Evolutionary conservation across 306 rosid species (phyloP).

Genomic region (Cercis canadensis): DNA sequence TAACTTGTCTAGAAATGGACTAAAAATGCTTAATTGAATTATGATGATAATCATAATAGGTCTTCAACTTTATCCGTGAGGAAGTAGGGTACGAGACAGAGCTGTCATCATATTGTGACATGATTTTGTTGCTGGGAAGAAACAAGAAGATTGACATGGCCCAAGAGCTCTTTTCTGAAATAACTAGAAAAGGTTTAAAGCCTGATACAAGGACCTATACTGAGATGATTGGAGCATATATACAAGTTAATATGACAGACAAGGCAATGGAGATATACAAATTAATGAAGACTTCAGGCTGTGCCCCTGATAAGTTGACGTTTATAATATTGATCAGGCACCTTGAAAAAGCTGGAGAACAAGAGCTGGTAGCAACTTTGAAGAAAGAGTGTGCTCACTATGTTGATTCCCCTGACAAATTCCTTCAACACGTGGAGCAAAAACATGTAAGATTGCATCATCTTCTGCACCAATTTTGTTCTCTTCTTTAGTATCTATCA

Average conservation of each 20-base stretch:
- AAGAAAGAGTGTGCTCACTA: conserved; percentile 60
- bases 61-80: conserved; percentile 59
- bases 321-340: conserved; percentile 64
- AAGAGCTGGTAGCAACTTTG: conserved; percentile 46
- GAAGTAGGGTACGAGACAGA: conserved; percentile 55
- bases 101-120: conserved; percentile 60
- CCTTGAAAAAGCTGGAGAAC: conserved; percentile 53
- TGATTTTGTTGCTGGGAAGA: conserved; percentile 65
- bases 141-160: conserved; percentile 60
- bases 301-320: conserved; percentile 66
- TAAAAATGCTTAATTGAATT: conserved; percentile 32
- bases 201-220: conserved; percentile 65
- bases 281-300: conserved; percentile 67
- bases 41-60: conserved; percentile 39
- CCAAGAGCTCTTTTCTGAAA: conserved; percentile 55
- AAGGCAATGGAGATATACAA: conserved; percentile 62
- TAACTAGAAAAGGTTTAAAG: conserved; percentile 52
- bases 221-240: conserved; percentile 81
- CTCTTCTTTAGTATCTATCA: not conserved
- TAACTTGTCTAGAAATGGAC: too few species aligned
- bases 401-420: conserved; percentile 51
- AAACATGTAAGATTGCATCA: conserved; percentile 42
- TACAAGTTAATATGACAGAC: conserved; percentile 54
- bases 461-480: not conserved
- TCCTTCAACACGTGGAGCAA: conserved; percentile 44